A percentile compares a stretch with the other conserved stretches of the same genome.
phyloP scores from a whole-genome alignment of 169 alveolate genomes.

The Perkinsus olseni region DNA sequence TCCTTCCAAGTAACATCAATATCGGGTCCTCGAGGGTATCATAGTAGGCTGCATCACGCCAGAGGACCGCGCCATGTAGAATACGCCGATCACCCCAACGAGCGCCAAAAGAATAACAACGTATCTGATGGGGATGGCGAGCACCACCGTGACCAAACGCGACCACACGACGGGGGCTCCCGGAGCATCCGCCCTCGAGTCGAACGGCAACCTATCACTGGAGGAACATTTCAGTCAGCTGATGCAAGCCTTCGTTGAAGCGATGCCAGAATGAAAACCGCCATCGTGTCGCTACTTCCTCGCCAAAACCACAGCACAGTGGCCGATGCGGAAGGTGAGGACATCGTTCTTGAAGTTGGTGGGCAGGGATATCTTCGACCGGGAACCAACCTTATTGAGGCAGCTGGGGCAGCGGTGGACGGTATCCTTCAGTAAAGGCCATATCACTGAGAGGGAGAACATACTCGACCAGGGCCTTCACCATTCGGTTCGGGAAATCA shows the following conservation, averaged over 20 bases:
- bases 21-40: conserved; percentile 29
- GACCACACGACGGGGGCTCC: too few species aligned
- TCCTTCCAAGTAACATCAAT: conserved; percentile 30
- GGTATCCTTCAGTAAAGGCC: conserved; percentile 36
- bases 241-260: too few species aligned
- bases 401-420: conserved; percentile 37
- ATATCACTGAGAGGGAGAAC: neutral
- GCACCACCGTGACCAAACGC: too few species aligned
- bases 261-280: too few species aligned
- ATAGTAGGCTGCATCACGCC: conserved; percentile 1
- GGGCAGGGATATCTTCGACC: conserved; percentile 25
- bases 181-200: too few species aligned
- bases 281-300: conserved; percentile 22
- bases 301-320: conserved; percentile 33
- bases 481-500: too few species aligned
- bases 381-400: conserved; percentile 24
- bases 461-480: too few species aligned
- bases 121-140: conserved; percentile 5
- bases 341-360: conserved; percentile 26
- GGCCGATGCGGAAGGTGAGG: conserved; percentile 28
- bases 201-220: too few species aligned
- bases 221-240: too few species aligned
- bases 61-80: neutral
- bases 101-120: conserved; percentile 17
- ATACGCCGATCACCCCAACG: neutral